Conservation (phyloP, 2,329 filamentous ascomycete species). For the Trichoderma atroviride region DNA sequence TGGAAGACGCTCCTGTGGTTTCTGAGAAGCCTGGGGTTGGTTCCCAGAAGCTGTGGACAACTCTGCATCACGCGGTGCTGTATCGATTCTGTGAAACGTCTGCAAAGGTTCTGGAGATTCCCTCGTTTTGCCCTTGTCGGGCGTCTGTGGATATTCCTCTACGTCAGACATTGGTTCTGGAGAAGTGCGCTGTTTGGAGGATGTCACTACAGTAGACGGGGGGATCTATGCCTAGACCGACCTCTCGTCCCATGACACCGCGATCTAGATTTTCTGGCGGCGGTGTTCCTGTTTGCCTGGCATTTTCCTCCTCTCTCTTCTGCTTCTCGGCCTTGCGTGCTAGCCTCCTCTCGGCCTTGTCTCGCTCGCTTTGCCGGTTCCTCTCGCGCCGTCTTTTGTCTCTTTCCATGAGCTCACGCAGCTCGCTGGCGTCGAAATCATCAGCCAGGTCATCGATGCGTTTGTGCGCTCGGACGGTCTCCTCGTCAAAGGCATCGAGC, state of each 20-base stretch:
- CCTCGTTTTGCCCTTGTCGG: constrained; percentile 17
- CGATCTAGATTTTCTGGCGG: constrained; percentile 61
- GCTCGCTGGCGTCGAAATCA: constrained; percentile 78
- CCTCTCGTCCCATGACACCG: constrained; percentile 62
- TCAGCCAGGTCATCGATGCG: constrained; percentile 75
- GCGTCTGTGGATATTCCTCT: constrained; percentile 23
- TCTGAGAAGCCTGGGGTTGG: neutral
- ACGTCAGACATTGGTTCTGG: constrained; percentile 34
- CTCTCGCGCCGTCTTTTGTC: constrained; percentile 79
- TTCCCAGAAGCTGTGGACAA: neutral
- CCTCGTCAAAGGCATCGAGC: constrained; percentile 62
- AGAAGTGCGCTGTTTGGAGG: constrained; percentile 51
- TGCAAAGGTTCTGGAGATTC: constrained; percentile 34
- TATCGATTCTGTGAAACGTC: constrained; percentile 39
- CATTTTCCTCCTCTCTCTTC: constrained; percentile 58
- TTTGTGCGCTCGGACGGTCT: constrained; percentile 62
- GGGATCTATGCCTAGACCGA: constrained; percentile 60
- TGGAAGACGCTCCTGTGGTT: constrained; percentile 32
- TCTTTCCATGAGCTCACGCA: constrained; percentile 87
- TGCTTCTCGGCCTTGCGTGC: constrained; percentile 69
- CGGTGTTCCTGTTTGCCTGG: constrained; percentile 52
- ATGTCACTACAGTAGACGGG: constrained; percentile 58
- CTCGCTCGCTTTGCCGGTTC: constrained; percentile 68
- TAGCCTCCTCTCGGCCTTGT: constrained; percentile 66
- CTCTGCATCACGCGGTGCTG: constrained; percentile 28